Percentiles rank a stretch among this genome's conserved stretches.
Conservation (phyloP, 345 rosid genomes). For the Toxicodendron radicans region DNA sequence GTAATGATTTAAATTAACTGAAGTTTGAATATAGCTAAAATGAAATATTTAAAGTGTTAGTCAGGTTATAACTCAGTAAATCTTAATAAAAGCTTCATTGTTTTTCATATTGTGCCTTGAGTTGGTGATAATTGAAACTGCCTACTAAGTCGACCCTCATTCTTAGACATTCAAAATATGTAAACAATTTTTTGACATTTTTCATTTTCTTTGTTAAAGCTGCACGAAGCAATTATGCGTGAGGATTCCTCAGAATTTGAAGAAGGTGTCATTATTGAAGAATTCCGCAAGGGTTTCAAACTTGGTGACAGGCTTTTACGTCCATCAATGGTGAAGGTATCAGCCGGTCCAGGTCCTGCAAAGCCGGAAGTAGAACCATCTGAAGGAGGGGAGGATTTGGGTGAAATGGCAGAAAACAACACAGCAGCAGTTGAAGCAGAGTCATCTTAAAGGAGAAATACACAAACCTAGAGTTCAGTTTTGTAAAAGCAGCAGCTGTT, state of each 20-base stretch:
- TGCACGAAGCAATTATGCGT: slow-evolving; percentile 95
- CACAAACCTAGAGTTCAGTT: slow-evolving; percentile 30
- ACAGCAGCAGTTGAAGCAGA: slow-evolving; percentile 32
- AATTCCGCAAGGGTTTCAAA: slow-evolving; percentile 82
- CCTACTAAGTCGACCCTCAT: neutral
- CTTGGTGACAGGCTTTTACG: slow-evolving; percentile 85
- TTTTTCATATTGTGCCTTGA: neutral
- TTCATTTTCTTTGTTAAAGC: slow-evolving; percentile 37
- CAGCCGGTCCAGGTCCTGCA: slow-evolving; percentile 95
- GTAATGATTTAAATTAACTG: slow-evolving; percentile 4
- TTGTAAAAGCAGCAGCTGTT: slow-evolving; percentile 32
- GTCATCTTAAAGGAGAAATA: slow-evolving; percentile 35
- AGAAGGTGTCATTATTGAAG: slow-evolving; percentile 80
- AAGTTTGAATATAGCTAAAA: neutral
- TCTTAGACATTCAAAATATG: neutral
- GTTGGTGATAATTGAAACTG: neutral
- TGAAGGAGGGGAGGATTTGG: slow-evolving; percentile 31
- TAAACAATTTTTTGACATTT: slow-evolving; percentile 16
- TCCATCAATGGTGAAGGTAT: slow-evolving; percentile 96
- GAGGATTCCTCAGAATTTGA: slow-evolving; percentile 80
- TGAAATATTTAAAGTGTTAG: neutral
- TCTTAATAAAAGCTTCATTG: neutral
- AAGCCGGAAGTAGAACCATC: slow-evolving; percentile 44
- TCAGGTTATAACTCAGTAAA: neutral
- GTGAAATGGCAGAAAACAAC: slow-evolving; percentile 21